Percentiles rank a stretch among this genome's conserved stretches.
These are phyloP conservation scores for Luvunga scandens DNA, from an alignment of 345 rosid genomes.

Conservation along the genomic window DNA sequence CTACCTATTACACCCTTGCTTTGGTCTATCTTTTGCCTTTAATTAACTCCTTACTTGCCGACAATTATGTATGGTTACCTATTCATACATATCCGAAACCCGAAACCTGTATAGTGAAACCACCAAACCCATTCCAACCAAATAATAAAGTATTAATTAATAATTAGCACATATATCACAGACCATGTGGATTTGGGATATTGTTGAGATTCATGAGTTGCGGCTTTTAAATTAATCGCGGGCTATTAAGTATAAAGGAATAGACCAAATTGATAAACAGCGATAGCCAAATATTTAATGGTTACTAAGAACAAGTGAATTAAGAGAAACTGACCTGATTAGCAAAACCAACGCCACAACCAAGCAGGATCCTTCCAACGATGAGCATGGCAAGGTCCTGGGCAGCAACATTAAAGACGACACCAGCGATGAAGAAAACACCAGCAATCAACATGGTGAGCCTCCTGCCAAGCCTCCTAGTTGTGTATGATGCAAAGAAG, in stretches of 20 bases:
- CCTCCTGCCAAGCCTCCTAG: conserved; percentile 73
- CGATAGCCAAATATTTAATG: no score
- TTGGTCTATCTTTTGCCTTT: neutral
- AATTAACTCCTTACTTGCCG: neutral
- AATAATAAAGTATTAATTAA: no score
- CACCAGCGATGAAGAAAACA: conserved; percentile 68
- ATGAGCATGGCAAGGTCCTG: conserved; percentile 88
- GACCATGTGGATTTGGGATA: no score
- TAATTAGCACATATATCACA: no score
- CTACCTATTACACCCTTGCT: neutral
- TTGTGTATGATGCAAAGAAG: conserved; percentile 92
- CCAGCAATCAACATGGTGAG: conserved; percentile 94
- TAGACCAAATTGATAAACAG: no score
- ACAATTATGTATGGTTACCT: neutral
- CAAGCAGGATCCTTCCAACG: conserved; percentile 78
- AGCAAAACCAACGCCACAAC: conserved; percentile 94
- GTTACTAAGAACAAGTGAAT: no score
- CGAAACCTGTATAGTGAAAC: no score
- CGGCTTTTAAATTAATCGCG: no score
- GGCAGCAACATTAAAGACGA: conserved; percentile 70
- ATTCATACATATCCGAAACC: no score
- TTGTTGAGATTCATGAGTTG: no score
- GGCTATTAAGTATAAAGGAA: no score
- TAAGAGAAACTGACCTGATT: conserved; percentile 53
- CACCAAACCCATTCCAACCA: no score